A percentile compares a stretch with the other conserved stretches of the same genome.
Conservation (phyloP, 2,329 filamentous ascomycete species). For the Colletotrichum navitas region DNA sequence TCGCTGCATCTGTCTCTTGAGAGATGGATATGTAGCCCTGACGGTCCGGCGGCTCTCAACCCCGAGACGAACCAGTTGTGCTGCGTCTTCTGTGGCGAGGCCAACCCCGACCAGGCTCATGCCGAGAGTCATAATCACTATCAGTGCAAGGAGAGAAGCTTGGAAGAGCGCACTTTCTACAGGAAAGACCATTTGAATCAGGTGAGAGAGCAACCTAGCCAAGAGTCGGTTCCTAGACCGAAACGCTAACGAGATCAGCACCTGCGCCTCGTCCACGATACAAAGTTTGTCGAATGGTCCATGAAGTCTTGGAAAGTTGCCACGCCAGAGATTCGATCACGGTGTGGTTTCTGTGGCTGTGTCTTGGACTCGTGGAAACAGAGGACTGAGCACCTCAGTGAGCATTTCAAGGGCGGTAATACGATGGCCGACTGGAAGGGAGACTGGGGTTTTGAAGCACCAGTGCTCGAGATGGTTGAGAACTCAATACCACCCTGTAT, state of each 20-base stretch:
- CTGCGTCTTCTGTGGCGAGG: conserved; percentile 72
- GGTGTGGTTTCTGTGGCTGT: conserved; percentile 75
- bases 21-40: conserved; percentile 74
- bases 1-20: conserved; percentile 74
- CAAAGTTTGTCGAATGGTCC: conserved; percentile 73
- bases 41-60: conserved; percentile 67
- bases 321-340: conserved; percentile 71
- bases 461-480: conserved; percentile 73
- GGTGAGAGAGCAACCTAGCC: not conserved
- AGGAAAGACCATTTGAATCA: conserved; percentile 75
- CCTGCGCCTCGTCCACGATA: conserved; percentile 71
- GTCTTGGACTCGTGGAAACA: conserved; percentile 72
- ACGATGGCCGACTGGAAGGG: conserved; percentile 79
- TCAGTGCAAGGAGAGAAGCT: conserved; percentile 74
- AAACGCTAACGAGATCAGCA: conserved; percentile 57
- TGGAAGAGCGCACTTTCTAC: conserved; percentile 74
- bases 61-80: conserved; percentile 68
- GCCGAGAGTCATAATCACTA: conserved; percentile 71
- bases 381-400: conserved; percentile 68
- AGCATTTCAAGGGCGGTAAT: conserved; percentile 70
- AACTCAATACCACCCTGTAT: conserved; percentile 76
- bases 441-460: conserved; percentile 75
- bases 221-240: not conserved
- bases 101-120: conserved; percentile 67
- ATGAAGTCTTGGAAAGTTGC: conserved; percentile 74